These are phyloP conservation scores for Cystoisospora suis DNA, from an alignment of 169 alveolate species.

Conservation along the genomic window DNA sequence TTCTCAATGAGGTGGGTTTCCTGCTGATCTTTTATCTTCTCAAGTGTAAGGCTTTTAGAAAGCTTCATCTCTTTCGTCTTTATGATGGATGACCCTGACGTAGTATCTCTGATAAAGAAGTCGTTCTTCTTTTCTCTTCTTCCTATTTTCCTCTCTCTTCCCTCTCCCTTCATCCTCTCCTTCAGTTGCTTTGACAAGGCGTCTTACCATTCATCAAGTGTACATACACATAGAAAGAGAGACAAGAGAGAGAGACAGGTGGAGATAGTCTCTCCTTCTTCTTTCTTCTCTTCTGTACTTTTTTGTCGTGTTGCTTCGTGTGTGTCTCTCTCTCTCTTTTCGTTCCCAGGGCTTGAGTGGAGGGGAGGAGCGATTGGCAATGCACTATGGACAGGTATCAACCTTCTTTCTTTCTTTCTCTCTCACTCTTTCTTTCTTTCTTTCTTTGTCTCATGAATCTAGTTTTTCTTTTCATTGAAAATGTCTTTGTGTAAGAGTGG, in stretches of 20 bases:
- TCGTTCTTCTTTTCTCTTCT: background rate
- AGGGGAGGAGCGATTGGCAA: constrained; percentile 38
- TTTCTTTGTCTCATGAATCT: too few species aligned
- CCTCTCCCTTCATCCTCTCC: background rate
- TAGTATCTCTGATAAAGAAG: background rate
- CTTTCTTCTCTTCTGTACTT: background rate
- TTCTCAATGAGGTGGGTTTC: too few species aligned
- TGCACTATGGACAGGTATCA: constrained; percentile 44
- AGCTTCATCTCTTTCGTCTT: too few species aligned
- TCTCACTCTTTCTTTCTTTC: too few species aligned
- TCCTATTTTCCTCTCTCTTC: background rate
- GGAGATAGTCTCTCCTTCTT: background rate
- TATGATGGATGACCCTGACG: background rate
- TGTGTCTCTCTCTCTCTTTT: background rate
- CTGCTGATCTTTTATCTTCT: too few species aligned
- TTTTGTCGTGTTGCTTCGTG: background rate
- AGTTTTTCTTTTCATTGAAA: too few species aligned
- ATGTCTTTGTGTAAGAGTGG: too few species aligned
- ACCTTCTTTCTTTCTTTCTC: too few species aligned
- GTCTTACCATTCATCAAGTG: background rate
- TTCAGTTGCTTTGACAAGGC: background rate
- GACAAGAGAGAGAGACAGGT: too few species aligned
- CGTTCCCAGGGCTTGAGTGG: constrained; percentile 43
- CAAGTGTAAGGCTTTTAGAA: too few species aligned
- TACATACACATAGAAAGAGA: background rate